These are phyloP conservation scores for Purshia tridentata DNA, from an alignment of 306 rosid genomes.

Conservation along the genomic window DNA sequence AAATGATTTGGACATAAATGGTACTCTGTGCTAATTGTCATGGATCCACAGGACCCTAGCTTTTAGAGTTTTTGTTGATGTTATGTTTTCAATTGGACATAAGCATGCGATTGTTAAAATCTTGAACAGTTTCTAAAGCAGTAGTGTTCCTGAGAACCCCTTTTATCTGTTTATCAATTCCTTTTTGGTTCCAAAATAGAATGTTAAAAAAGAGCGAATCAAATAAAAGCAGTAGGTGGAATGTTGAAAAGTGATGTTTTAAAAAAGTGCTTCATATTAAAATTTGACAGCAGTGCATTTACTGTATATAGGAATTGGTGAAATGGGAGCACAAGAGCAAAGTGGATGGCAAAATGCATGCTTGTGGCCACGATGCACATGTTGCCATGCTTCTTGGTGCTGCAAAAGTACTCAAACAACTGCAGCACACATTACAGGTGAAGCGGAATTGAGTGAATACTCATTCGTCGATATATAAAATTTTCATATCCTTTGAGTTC, in stretches of 20 bases:
- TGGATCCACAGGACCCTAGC: not conserved
- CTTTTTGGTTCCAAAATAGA: not conserved
- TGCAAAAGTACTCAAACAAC: conserved; percentile 67
- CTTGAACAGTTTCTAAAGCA: not conserved
- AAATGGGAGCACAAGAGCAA: conserved; percentile 94
- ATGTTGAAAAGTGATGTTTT: conserved; percentile 6
- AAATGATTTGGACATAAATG: not conserved
- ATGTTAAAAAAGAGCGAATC: not conserved
- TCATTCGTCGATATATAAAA: no score
- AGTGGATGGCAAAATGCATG: conserved; percentile 83
- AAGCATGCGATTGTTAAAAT: not conserved
- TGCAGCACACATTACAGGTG: conserved; percentile 58
- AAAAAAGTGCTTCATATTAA: not conserved
- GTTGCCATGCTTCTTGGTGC: conserved; percentile 92
- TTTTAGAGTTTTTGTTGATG: not conserved
- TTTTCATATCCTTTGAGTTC: no score
- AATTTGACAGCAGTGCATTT: not conserved
- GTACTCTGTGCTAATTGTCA: not conserved
- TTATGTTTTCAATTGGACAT: not conserved
- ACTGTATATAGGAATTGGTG: conserved; percentile 55
- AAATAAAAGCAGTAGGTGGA: not conserved
- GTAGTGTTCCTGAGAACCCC: not conserved
- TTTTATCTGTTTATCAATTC: not conserved
- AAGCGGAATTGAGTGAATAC: not conserved
- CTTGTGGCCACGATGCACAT: conserved; percentile 92